These are phyloP conservation scores for Alternaria sp. DNA, from an alignment of 2,329 filamentous ascomycete genomes.

Conservation along the genomic window DNA sequence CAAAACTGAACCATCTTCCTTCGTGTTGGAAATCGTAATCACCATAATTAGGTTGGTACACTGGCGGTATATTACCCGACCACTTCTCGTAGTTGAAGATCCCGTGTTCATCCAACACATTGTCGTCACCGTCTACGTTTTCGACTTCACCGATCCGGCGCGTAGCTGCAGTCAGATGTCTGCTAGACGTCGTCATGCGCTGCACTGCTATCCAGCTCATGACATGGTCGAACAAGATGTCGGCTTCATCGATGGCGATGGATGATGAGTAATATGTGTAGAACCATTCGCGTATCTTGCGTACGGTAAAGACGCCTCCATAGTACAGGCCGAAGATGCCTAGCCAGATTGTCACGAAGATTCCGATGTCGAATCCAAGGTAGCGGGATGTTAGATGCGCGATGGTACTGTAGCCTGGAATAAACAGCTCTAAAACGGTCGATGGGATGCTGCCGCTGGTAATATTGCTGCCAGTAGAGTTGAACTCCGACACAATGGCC, in stretches of 20 bases:
- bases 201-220: conserved; percentile 47
- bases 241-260: background rate
- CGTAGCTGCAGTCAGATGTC: conserved; percentile 41
- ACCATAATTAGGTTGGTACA: conserved; percentile 58
- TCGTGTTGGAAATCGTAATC: conserved; percentile 52
- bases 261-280: background rate
- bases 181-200: conserved; percentile 39
- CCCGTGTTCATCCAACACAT: conserved; percentile 18
- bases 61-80: conserved; percentile 55
- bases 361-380: conserved; percentile 58
- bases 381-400: conserved; percentile 52
- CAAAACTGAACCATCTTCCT: conserved; percentile 50
- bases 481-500: conserved; percentile 7
- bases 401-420: conserved; percentile 40
- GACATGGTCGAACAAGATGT: conserved; percentile 26
- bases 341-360: conserved; percentile 54
- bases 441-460: conserved; percentile 47
- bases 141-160: conserved; percentile 43
- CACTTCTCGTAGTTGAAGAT: conserved; percentile 59
- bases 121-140: conserved; percentile 27
- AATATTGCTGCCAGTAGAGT: conserved; percentile 3
- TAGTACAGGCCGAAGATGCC: conserved; percentile 51
- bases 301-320: conserved; percentile 45
- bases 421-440: conserved; percentile 57
- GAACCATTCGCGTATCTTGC: conserved; percentile 17